phyloP scores from a whole-genome alignment of 2,329 filamentous ascomycete genomes.

The Fusarium sp. region DNA sequence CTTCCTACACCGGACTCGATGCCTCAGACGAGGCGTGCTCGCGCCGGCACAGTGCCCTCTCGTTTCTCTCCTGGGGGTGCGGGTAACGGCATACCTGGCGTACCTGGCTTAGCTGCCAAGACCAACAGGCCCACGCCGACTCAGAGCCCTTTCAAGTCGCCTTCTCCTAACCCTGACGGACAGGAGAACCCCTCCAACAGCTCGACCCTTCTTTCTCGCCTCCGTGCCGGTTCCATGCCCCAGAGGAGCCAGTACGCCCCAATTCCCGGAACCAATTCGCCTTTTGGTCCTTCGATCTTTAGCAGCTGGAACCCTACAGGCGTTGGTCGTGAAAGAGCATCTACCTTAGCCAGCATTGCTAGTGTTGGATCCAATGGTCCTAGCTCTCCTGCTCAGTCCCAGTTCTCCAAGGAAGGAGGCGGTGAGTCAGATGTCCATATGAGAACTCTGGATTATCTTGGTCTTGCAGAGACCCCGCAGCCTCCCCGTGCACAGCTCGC shows the following conservation, averaged over 20 bases:
- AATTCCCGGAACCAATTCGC: conserved; percentile 67
- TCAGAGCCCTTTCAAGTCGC: conserved; percentile 83
- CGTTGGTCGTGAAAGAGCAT: conserved; percentile 81
- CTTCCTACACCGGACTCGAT: conserved; percentile 73
- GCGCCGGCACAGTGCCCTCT: conserved; percentile 96
- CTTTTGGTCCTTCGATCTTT: conserved; percentile 92
- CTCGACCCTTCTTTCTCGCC: conserved; percentile 81
- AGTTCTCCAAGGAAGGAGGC: conserved; percentile 85
- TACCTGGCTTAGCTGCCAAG: conserved; percentile 73
- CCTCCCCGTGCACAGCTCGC: conserved; percentile 78
- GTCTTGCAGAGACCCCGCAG: conserved; percentile 92
- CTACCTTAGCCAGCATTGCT: conserved; percentile 82
- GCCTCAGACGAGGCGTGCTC: conserved; percentile 79
- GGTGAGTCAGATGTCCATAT: conserved; percentile 87
- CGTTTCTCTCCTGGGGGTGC: conserved; percentile 84
- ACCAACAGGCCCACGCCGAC: conserved; percentile 87
- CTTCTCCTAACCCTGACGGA: conserved; percentile 65
- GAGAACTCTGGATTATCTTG: conserved; percentile 94
- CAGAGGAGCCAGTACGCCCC: conserved; percentile 78
- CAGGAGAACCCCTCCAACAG: conserved; percentile 63
- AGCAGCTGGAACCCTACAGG: conserved; percentile 80
- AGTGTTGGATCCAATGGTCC: conserved; percentile 93
- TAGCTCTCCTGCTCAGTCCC: conserved; percentile 86
- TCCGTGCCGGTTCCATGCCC: conserved; percentile 93
- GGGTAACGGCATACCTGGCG: conserved; percentile 67